Percentiles rank a stretch among this genome's conserved stretches.
Evolutionary conservation across 257 asterid genomes (phyloP).

Genomic region (Buddleja alternifolia): DNA sequence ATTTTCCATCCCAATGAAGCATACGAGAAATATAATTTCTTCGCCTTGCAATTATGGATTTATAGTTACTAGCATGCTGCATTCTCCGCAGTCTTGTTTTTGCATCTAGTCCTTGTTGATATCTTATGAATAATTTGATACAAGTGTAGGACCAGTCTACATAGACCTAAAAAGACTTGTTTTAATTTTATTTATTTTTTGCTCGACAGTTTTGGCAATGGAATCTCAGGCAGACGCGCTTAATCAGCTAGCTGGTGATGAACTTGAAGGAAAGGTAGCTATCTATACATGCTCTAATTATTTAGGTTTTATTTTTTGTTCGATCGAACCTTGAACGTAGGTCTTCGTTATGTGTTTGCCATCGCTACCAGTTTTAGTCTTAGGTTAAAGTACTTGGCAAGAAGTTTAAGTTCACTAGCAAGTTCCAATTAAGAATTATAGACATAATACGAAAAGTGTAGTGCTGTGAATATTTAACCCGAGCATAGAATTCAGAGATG

Average conservation of each 20-base stretch:
- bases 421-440: background rate
- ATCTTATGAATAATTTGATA: background rate
- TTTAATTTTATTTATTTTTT: too few species aligned
- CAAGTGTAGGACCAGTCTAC: background rate
- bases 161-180: conserved; percentile 22
- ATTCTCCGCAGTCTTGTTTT: background rate
- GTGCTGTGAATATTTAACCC: conserved; percentile 4
- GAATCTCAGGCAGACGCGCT: conserved; percentile 96
- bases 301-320: background rate
- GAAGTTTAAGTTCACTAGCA: background rate
- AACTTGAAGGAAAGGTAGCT: conserved; percentile 93
- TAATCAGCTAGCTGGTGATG: conserved; percentile 76
- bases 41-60: too few species aligned
- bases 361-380: background rate
- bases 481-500: background rate
- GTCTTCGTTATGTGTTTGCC: background rate
- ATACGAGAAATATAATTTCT: too few species aligned
- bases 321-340: background rate
- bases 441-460: background rate
- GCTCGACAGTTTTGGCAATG: conserved; percentile 76
- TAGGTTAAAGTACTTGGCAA: background rate
- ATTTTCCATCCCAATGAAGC: background rate
- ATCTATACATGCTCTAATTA: background rate
- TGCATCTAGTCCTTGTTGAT: conserved; percentile 3
- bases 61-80: too few species aligned